These are phyloP conservation scores for Pleurotus tuoliensis DNA, from an alignment of 768 basidiomycete species.

Conservation along the genomic window DNA sequence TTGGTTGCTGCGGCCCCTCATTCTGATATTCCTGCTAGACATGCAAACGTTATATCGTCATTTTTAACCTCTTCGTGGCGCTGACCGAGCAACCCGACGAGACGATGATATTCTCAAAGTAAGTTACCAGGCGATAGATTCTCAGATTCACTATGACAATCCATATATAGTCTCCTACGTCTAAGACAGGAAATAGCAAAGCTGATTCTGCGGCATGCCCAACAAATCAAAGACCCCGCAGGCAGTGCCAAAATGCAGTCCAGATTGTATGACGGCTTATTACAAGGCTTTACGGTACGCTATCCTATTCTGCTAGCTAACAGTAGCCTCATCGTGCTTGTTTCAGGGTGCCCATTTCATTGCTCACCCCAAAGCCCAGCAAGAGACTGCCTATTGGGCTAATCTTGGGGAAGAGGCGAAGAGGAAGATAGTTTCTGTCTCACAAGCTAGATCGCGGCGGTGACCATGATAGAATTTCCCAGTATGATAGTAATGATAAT, in stretches of 20 bases:
- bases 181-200: constrained; percentile 80
- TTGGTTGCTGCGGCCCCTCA: not conserved
- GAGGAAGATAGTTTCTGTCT: constrained; percentile 48
- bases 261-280: constrained; percentile 68
- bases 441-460: constrained; percentile 25
- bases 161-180: constrained; percentile 62
- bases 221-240: constrained; percentile 56
- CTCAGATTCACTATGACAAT: too few species aligned
- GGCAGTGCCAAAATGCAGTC: constrained; percentile 67
- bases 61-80: constrained; percentile 82
- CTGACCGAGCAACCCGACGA: constrained; percentile 85
- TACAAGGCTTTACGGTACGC: constrained; percentile 70
- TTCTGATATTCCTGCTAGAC: constrained; percentile 37
- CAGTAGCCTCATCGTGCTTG: constrained; percentile 8
- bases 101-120: constrained; percentile 97
- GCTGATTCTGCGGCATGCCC: constrained; percentile 69
- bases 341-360: constrained; percentile 66
- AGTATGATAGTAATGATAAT: too few species aligned
- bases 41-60: constrained; percentile 67
- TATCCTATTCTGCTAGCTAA: not conserved
- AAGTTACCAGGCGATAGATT: constrained; percentile 17
- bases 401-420: constrained; percentile 80
- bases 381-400: constrained; percentile 84
- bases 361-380: constrained; percentile 81
- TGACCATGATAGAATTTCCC: not conserved